Conservation (phyloP, 306 rosid genomes). For the Luffa acutangula region DNA sequence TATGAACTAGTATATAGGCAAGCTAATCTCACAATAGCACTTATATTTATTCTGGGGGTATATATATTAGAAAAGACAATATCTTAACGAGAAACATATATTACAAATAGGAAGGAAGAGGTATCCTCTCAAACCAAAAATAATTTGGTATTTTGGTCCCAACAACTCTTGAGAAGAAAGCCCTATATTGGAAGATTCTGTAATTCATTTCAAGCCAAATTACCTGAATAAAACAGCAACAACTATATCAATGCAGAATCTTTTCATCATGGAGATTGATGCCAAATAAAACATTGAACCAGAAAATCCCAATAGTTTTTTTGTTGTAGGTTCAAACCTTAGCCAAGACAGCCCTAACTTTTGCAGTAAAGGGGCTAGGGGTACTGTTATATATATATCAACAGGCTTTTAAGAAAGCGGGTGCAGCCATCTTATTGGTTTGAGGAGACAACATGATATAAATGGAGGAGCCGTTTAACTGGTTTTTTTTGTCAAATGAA, state of each 20-base stretch:
- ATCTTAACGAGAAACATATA: not conserved
- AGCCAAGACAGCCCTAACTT: not conserved
- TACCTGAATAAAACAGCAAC: not conserved
- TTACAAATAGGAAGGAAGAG: not conserved
- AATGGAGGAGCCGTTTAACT: not conserved
- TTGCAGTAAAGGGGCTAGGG: not conserved
- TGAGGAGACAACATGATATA: not conserved
- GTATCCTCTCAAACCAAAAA: not conserved
- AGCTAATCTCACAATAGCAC: not conserved
- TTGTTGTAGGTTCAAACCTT: not conserved
- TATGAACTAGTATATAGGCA: conserved; percentile 77
- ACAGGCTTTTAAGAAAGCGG: not conserved
- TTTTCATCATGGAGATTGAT: not conserved
- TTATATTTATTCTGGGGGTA: not conserved
- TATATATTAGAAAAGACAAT: not conserved
- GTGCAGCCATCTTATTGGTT: not conserved
- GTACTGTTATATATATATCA: not conserved
- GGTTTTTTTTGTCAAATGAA: not conserved
- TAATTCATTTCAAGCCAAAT: not conserved
- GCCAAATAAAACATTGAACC: not conserved
- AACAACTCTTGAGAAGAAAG: not conserved
- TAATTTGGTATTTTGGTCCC: not conserved
- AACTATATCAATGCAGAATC: not conserved
- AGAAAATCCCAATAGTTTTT: not conserved
- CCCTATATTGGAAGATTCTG: not conserved